phyloP scores from a whole-genome alignment of 2,329 filamentous ascomycete genomes.

The Fusarium xyrophilum region DNA sequence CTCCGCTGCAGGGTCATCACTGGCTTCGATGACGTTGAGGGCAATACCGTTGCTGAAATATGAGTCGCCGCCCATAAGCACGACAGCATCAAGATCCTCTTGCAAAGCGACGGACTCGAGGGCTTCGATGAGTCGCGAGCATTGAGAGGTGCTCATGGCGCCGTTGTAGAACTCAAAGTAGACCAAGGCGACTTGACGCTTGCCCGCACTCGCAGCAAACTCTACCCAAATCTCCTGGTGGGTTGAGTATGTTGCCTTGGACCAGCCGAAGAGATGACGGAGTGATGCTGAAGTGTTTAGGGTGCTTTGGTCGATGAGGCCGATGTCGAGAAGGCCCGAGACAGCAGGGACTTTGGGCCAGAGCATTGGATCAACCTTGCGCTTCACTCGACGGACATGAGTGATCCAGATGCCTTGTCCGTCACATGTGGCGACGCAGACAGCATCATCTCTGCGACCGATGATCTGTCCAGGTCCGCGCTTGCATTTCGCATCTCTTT shows the following conservation, averaged over 20 bases:
- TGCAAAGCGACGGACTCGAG: slow-evolving; percentile 6
- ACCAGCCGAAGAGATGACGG: background rate
- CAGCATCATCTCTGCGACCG: background rate
- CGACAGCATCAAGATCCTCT: slow-evolving; percentile 3
- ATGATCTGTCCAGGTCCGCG: background rate
- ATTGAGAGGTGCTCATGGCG: slow-evolving; percentile 25
- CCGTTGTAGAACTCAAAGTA: slow-evolving; percentile 32
- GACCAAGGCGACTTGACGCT: slow-evolving; percentile 10
- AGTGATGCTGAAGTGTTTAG: background rate
- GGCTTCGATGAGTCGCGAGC: slow-evolving; percentile 23
- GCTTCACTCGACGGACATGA: slow-evolving; percentile 21
- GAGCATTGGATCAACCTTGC: slow-evolving; percentile 24
- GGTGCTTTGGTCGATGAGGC: background rate
- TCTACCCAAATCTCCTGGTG: slow-evolving; percentile 19
- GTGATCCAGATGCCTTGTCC: slow-evolving; percentile 23
- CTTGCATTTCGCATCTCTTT: background rate
- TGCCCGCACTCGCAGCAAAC: background rate
- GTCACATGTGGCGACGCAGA: slow-evolving; percentile 20
- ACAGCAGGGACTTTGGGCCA: slow-evolving; percentile 26
- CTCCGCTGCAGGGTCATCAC: slow-evolving; percentile 7
- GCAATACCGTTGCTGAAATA: slow-evolving; percentile 32
- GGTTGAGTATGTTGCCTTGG: background rate
- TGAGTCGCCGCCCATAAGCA: slow-evolving; percentile 24
- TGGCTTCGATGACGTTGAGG: slow-evolving; percentile 30
- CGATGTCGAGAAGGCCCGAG: slow-evolving; percentile 5